phyloP scores from a whole-genome alignment of 2,329 filamentous ascomycete species.

The Gremmenia infestans region DNA sequence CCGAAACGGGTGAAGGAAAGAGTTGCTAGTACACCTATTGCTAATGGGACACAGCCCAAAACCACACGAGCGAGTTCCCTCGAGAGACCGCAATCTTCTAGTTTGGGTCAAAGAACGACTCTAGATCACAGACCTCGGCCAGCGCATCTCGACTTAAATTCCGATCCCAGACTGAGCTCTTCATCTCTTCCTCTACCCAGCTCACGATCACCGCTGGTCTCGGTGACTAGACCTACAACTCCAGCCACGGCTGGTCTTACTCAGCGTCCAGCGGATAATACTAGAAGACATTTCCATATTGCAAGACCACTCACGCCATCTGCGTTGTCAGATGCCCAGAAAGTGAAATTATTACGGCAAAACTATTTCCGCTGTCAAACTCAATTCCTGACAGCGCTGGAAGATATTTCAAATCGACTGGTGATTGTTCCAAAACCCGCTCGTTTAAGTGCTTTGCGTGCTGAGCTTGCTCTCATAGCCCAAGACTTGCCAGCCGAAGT shows the following conservation, averaged over 20 bases:
- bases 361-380: constrained; percentile 82
- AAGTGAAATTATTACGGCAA: constrained; percentile 66
- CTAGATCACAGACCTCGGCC: constrained; percentile 25
- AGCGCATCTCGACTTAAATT: constrained; percentile 25
- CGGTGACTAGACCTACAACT: constrained; percentile 48
- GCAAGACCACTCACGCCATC: constrained; percentile 53
- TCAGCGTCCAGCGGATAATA: constrained; percentile 43
- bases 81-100: constrained; percentile 21
- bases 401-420: constrained; percentile 80
- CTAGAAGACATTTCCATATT: constrained; percentile 56
- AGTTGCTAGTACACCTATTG: constrained; percentile 32
- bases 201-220: constrained; percentile 46
- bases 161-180: constrained; percentile 61
- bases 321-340: constrained; percentile 61
- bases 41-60: constrained; percentile 21
- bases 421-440: constrained; percentile 78
- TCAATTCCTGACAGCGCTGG: constrained; percentile 72
- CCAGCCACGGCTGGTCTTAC: constrained; percentile 51
- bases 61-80: constrained; percentile 21
- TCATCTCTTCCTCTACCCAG: constrained; percentile 64
- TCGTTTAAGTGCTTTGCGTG: constrained; percentile 72
- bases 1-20: constrained; percentile 42
- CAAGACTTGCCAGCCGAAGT: constrained; percentile 80
- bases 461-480: constrained; percentile 74
- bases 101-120: constrained; percentile 19